phyloP scores from a whole-genome alignment of 805 yeast genomes.

The Metschnikowia picachoensis region DNA sequence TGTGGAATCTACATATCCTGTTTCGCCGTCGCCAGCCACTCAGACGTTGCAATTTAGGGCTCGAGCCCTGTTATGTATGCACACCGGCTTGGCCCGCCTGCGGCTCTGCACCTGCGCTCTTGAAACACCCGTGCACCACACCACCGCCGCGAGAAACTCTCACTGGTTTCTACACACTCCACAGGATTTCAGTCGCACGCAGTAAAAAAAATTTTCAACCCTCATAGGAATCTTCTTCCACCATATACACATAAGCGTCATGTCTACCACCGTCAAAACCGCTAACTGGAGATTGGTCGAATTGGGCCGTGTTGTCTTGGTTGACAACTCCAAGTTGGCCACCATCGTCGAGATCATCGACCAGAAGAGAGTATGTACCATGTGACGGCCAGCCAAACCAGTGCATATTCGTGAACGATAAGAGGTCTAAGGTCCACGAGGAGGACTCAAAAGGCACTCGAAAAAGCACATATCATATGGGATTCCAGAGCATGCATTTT shows the following conservation, averaged over 20 bases:
- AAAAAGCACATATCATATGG: no score
- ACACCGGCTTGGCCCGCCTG: neutral
- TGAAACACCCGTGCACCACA: constrained; percentile 10
- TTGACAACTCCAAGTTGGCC: constrained; percentile 85
- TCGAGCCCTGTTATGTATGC: constrained; percentile 14
- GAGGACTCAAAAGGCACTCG: no score
- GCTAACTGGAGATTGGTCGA: constrained; percentile 99
- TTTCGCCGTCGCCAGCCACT: no score
- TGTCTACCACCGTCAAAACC: constrained; percentile 73
- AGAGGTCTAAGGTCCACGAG: no score
- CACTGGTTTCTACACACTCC: constrained; percentile 11
- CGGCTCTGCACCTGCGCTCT: neutral
- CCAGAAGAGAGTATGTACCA: constrained; percentile 89
- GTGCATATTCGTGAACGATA: no score
- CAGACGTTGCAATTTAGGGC: constrained; percentile 11
- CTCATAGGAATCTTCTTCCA: constrained; percentile 10
- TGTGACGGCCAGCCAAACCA: neutral
- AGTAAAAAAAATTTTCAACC: constrained; percentile 17
- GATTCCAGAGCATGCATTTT: no score
- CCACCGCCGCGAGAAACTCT: neutral
- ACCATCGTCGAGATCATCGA: constrained; percentile 97
- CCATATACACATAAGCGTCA: constrained; percentile 16
- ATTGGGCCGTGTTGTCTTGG: constrained; percentile 97
- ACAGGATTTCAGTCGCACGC: constrained; percentile 11
- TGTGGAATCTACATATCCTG: no score